Conservation (phyloP, 2,329 filamentous ascomycete genomes). For the Biscogniauxia mediterranea region DNA sequence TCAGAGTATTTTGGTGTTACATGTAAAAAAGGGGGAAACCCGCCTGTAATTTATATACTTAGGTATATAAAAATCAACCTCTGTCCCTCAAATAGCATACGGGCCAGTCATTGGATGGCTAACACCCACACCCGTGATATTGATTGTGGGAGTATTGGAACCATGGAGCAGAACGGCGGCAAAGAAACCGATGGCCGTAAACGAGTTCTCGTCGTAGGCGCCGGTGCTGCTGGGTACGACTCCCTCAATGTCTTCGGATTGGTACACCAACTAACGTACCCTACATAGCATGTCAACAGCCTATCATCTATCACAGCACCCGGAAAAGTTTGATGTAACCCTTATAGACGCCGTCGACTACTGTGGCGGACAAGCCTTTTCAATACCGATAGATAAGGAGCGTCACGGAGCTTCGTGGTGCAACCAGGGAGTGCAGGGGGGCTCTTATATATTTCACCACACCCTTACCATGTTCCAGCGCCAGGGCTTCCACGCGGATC, state of each 20-base stretch:
- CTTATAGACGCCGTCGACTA: conserved; percentile 56
- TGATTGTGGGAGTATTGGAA: conserved; percentile 14
- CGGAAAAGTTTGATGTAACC: conserved; percentile 58
- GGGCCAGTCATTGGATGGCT: conserved; percentile 8
- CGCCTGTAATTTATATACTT: too few species aligned
- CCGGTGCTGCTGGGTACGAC: conserved; percentile 38
- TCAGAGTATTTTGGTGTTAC: not conserved
- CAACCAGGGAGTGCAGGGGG: conserved; percentile 61
- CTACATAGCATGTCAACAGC: conserved; percentile 50
- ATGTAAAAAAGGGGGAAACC: not conserved
- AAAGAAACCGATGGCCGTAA: conserved; percentile 27
- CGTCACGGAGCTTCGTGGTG: conserved; percentile 60
- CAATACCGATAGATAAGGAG: conserved; percentile 57
- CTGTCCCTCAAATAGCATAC: not conserved
- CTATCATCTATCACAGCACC: conserved; percentile 57
- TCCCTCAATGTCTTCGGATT: not conserved
- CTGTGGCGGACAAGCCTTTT: conserved; percentile 62
- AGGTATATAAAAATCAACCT: not conserved
- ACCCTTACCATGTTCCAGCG: conserved; percentile 58
- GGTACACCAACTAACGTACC: not conserved
- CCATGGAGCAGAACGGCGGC: conserved; percentile 24
- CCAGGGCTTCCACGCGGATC: conserved; percentile 52
- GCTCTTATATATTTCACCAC: conserved; percentile 58
- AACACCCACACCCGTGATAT: conserved; percentile 20
- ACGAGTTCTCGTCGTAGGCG: conserved; percentile 40